phyloP scores from a whole-genome alignment of 352 stramenopile species.

The Aphanomyces cochlioides region DNA sequence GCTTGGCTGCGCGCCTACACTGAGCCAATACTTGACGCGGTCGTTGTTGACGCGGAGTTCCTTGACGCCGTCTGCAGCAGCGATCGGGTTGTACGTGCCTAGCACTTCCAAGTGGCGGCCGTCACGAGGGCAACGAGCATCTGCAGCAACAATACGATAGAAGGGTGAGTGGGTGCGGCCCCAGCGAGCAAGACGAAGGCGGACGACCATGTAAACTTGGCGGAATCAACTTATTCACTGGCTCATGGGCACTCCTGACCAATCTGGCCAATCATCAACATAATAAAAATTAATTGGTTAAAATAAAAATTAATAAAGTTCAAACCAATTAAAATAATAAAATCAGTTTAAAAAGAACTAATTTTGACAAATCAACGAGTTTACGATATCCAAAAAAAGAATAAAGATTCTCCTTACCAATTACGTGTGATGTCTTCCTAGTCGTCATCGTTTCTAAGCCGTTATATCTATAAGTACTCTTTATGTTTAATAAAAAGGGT shows the following conservation, averaged over 20 bases:
- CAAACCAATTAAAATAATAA: no score
- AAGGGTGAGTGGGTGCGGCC: conserved; percentile 84
- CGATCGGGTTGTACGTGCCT: conserved; percentile 85
- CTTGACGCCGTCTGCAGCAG: conserved; percentile 77
- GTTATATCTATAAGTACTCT: no score
- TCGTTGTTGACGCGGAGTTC: conserved; percentile 85
- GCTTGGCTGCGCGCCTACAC: conserved; percentile 79
- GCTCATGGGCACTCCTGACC: background rate
- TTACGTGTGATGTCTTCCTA: no score
- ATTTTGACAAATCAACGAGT: no score
- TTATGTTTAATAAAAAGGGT: no score
- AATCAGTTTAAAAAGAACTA: no score
- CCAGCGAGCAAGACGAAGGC: conserved; percentile 80
- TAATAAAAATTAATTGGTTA: no score
- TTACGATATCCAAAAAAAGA: no score
- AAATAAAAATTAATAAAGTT: no score
- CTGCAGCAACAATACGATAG: conserved; percentile 85
- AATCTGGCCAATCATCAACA: background rate
- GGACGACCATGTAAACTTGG: conserved; percentile 64
- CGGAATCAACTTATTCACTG: conserved; percentile 1
- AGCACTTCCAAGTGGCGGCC: conserved; percentile 85
- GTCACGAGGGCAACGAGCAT: conserved; percentile 74
- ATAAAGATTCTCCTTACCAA: no score
- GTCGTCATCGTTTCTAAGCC: no score
- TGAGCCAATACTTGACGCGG: conserved; percentile 84